Base-by-base conservation (phyloP, 2,329 filamentous ascomycete species). In the Endothia cerciana region DNA sequence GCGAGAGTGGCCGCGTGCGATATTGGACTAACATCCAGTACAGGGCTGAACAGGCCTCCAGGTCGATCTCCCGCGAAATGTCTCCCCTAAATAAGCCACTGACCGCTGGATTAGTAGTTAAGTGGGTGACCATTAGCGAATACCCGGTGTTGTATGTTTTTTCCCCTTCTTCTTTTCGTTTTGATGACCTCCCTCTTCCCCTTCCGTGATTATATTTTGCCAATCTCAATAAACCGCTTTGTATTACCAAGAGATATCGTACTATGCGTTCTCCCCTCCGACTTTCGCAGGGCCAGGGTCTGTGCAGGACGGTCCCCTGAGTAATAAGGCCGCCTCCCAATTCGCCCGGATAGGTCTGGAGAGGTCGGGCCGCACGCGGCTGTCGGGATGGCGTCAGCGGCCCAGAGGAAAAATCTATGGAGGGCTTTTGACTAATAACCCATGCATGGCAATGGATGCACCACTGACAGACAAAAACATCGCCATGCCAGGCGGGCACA, bases 381-480 rank as follows among this genome's bases (percentile, higher is more conserved):
- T 67, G 41, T 70, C 69, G 69, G 69, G 56, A 70, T 70, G 65
- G 69, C 69, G 69, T 69, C 64, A 70, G 51, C 62, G 61, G 64
- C 59, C 65, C 60, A 61, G n/a, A 57, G 55, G 61, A 69, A 67
- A 67, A 64, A 64, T 41, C 17, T 63, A 25, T 57, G n/a, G 60
- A 33, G 45, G 38, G 22, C 25, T 15, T 17, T 45, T 60, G 49
- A 58, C 58, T 45, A 60, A 60, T 58, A 33, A 36, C 49, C 8
- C 38, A 22, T 36, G 19, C 51, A 22, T 36, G 17, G n/a, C 17
- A 17, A 1, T 13, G 22, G n/a, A 22, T 47, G 33, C n/a, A 33
- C 45, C 22, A 45, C 25, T 28, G 22, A 30, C 2, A 28, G 13
- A 7, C 36, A 58, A 4, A 28, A 22, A 7, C 36, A 58, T 25